Conservation (phyloP, 1,284 basidiomycete species). For the Mrakiaceae sp. region DNA sequence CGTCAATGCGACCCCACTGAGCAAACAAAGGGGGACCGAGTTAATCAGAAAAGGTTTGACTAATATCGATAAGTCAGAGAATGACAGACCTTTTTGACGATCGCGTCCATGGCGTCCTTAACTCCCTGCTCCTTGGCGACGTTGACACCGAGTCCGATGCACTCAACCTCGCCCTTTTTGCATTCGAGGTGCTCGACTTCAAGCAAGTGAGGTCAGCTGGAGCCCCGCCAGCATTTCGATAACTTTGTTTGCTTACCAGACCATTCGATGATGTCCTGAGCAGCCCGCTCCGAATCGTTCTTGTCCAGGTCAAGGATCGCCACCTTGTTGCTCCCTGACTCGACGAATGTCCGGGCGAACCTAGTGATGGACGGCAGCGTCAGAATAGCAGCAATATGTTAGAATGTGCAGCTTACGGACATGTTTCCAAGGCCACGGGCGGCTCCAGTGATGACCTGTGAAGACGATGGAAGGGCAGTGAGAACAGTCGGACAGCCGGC, state of each 20-base stretch:
- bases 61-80: too few relatives aligned
- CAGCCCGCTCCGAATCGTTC: constrained; percentile 58
- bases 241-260: constrained; percentile 32
- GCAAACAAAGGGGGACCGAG: too few relatives aligned
- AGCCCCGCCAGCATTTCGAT: too few relatives aligned
- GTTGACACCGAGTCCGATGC: constrained; percentile 74
- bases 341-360: constrained; percentile 6
- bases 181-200: constrained; percentile 50
- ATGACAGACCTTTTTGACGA: constrained; percentile 41
- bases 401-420: constrained; percentile 36
- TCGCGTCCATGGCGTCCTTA: constrained; percentile 52
- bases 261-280: constrained; percentile 55
- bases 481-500: background rate
- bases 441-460: constrained; percentile 82
- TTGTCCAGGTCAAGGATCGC: constrained; percentile 76
- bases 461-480: background rate
- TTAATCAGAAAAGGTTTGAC: too few relatives aligned
- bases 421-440: constrained; percentile 79
- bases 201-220: constrained; percentile 5
- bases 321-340: constrained; percentile 65
- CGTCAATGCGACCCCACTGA: constrained; percentile 72
- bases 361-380: too few relatives aligned
- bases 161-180: constrained; percentile 50
- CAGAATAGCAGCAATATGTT: background rate
- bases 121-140: constrained; percentile 74